Conservation (phyloP, 805 yeast genomes). For the Hyphopichia homilentoma region DNA sequence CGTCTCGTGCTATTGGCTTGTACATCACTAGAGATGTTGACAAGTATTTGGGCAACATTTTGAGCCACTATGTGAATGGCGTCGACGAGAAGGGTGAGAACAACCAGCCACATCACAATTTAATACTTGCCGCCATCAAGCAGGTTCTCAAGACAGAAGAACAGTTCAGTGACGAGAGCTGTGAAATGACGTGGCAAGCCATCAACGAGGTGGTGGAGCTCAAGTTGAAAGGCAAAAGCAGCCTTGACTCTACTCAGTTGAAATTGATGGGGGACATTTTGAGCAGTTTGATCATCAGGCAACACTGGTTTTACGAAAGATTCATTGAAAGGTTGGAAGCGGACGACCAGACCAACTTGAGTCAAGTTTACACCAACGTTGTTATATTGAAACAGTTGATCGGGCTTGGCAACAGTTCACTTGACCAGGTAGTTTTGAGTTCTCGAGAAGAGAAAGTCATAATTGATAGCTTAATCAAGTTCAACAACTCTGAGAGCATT, state of each 20-base stretch:
- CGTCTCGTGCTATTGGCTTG: conserved; percentile 54
- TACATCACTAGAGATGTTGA: conserved; percentile 38
- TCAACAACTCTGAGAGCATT: not conserved
- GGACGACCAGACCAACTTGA: conserved; percentile 10
- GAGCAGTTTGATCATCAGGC: conserved; percentile 21
- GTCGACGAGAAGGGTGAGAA: conserved; percentile 11
- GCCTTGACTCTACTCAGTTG: conserved; percentile 29
- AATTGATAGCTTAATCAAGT: not conserved
- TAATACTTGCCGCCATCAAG: conserved; percentile 18
- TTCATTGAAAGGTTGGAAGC: no score
- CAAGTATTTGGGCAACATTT: conserved; percentile 34
- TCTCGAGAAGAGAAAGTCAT: not conserved
- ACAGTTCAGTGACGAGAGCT: conserved; percentile 5
- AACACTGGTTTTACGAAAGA: no score
- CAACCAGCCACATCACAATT: conserved; percentile 7
- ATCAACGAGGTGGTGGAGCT: conserved; percentile 4
- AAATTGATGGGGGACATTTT: conserved; percentile 35
- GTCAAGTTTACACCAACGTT: conserved; percentile 23
- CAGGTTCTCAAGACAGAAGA: conserved; percentile 13
- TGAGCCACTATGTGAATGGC: conserved; percentile 19
- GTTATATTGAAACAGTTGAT: conserved; percentile 33
- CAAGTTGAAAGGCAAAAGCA: conserved; percentile 33
- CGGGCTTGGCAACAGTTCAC: not conserved
- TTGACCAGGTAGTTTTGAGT: no score
- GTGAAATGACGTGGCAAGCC: conserved; percentile 15